Evolutionary conservation across 225 moss, liverwort and hornwort species (phyloP).

Genomic region (Antitrichia curtipendula): DNA sequence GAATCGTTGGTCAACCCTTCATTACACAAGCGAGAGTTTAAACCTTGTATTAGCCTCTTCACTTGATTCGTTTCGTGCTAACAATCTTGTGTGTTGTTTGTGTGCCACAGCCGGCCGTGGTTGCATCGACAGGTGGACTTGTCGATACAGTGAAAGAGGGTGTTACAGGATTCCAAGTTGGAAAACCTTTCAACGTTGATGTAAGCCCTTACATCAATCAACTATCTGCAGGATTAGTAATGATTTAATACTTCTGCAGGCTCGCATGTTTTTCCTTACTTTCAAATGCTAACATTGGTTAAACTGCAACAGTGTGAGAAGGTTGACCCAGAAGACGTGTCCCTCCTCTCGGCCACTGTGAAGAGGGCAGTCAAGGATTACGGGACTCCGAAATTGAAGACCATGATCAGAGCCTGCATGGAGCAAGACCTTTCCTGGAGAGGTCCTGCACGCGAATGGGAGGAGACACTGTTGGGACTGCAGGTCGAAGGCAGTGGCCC

Average conservation of each 20-base stretch:
- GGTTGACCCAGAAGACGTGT: slow-evolving; percentile 63
- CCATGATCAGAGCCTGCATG: slow-evolving; percentile 63
- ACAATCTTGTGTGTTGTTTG: neutral
- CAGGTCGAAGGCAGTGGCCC: slow-evolving; percentile 51
- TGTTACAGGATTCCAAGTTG: slow-evolving; percentile 68
- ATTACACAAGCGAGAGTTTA: neutral
- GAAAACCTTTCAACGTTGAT: slow-evolving; percentile 63
- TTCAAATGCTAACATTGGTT: neutral
- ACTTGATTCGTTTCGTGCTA: neutral
- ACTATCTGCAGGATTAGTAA: neutral
- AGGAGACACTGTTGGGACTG: slow-evolving; percentile 56
- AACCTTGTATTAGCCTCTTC: neutral
- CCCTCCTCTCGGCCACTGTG: slow-evolving; percentile 49
- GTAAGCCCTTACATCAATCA: slow-evolving; percentile 1
- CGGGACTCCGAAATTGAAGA: slow-evolving; percentile 36
- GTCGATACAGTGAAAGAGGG: slow-evolving; percentile 86
- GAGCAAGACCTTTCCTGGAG: slow-evolving; percentile 84
- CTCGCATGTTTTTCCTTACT: neutral
- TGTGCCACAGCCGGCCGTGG: slow-evolving; percentile 32
- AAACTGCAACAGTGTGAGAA: slow-evolving; percentile 52
- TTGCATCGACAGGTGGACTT: slow-evolving; percentile 70
- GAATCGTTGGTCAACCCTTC: neutral
- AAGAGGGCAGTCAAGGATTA: slow-evolving; percentile 44
- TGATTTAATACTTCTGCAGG: neutral
- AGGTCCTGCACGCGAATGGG: slow-evolving; percentile 74